Base-by-base conservation (phyloP, 148 eudicot species). In the Pharnaceum exiguum region DNA sequence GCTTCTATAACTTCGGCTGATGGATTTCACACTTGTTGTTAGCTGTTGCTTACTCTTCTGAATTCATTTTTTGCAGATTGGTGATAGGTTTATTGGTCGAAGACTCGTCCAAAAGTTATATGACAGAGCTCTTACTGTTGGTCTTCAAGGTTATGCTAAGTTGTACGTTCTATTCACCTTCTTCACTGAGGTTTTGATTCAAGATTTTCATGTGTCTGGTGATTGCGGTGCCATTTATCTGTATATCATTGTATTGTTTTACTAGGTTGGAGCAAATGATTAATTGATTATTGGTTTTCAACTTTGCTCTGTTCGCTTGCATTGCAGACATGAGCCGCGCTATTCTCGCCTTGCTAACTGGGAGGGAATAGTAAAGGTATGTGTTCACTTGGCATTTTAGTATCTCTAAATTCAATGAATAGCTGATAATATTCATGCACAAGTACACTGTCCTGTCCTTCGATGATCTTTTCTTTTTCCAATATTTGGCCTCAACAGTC, bases 281-380 rank as follows among this genome's bases (percentile, higher is more conserved):
- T 46, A 46, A 23, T 9, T 26, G 51, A 16, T 42, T 38, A 37
- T 44, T 50, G 26, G 18, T 30, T 60, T 28, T 11, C 39, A 38
- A 62, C 48, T 59, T 50, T 62, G 16, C 47, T 46, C 28, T 64
- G 21, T 47, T 22, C 57, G 64, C 7, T 63, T 29, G 18, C 28
- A 18, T 74, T 78, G 80, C 85, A 91, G 96, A 60, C 90, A 91
- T 72, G 69, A 91, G 70, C 78, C 83, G 45, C 86, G 57, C 4
- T 87, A 74, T 71, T 75, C 86, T 59, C 90, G 94, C 58, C 94
- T 88, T 68, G 96, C 94, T 61, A 74, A 87, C 70, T 91, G 98
- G 98, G 96, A 91, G 47, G 98, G 98, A 53, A 91, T 91, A 44
- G 25, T 18, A 51, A 79, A 87, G 98, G 98, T 91, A 13, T 2